Percentiles rank a stretch among this genome's conserved stretches.
These are phyloP conservation scores for Gastrolobium bilobum DNA, from an alignment of 306 rosid species.

Conservation along the genomic window DNA sequence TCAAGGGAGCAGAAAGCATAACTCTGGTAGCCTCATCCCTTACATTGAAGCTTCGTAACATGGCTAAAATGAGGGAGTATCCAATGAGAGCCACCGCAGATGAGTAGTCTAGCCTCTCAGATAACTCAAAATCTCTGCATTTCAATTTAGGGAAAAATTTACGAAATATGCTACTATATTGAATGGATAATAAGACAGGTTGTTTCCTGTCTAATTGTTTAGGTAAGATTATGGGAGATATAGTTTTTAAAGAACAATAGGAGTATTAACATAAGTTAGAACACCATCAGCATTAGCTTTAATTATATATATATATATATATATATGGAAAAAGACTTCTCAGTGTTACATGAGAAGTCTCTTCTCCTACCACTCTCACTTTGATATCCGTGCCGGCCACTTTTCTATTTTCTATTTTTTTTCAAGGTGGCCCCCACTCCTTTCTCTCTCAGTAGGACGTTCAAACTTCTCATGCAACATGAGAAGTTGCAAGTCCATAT, in stretches of 20 bases:
- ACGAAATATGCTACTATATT: slow-evolving; percentile 14
- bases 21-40: slow-evolving; percentile 79
- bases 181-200: slow-evolving; percentile 3
- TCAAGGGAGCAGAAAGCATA: slow-evolving; percentile 81
- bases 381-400: no score
- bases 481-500: background rate
- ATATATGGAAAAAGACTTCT: no score
- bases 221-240: background rate
- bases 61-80: slow-evolving; percentile 72
- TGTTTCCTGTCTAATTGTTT: background rate
- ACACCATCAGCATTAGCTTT: background rate
- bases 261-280: background rate
- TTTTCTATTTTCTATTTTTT: no score
- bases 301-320: background rate
- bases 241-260: background rate
- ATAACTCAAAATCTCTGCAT: slow-evolving; percentile 73
- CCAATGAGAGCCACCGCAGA: slow-evolving; percentile 80
- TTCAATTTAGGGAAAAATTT: slow-evolving; percentile 12
- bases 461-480: no score
- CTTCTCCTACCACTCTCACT: no score
- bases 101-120: slow-evolving; percentile 74
- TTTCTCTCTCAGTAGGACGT: no score
- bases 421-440: no score
- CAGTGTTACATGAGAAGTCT: no score
- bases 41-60: slow-evolving; percentile 67